Conservation (phyloP, 176 grass and related monocot genomes). For the Themeda triandra region DNA sequence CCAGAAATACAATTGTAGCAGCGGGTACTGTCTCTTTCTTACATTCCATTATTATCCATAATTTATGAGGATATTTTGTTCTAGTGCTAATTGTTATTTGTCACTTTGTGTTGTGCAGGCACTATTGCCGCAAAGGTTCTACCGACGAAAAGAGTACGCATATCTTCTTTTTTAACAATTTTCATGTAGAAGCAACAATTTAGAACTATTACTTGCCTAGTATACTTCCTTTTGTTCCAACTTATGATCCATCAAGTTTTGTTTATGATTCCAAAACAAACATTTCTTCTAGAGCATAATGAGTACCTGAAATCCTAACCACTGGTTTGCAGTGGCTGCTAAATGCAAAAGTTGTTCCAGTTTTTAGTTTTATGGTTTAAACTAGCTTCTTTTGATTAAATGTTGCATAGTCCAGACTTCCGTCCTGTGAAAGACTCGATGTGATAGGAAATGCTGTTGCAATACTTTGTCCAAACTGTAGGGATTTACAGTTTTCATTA, state of each 20-base stretch:
- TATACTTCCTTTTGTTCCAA: slow-evolving; percentile 3
- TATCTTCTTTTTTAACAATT: slow-evolving; percentile 3
- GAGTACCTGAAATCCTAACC: slow-evolving; percentile 11
- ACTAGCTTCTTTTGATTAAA: background rate
- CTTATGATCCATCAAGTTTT: slow-evolving; percentile 13
- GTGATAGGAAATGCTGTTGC: background rate
- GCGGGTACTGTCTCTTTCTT: slow-evolving; percentile 37
- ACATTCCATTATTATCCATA: background rate
- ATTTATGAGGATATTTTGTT: background rate
- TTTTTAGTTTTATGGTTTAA: background rate
- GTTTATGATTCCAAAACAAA: background rate
- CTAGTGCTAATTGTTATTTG: background rate
- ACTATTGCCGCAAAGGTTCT: slow-evolving; percentile 61
- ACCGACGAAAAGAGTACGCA: slow-evolving; percentile 49
- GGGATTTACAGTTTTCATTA: slow-evolving; percentile 5
- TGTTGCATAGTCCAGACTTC: background rate
- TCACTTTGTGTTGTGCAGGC: slow-evolving; percentile 39
- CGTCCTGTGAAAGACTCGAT: background rate
- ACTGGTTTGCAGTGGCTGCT: slow-evolving; percentile 8
- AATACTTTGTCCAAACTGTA: background rate
- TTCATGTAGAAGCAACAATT: slow-evolving; percentile 5
- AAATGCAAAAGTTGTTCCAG: background rate
- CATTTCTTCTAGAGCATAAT: background rate
- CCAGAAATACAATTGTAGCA: slow-evolving; percentile 53
- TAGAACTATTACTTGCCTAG: background rate